Percentiles rank a stretch among this genome's conserved stretches.
phyloP scores from a whole-genome alignment of 2,329 filamentous ascomycete genomes.

The Pyricularia sp. region DNA sequence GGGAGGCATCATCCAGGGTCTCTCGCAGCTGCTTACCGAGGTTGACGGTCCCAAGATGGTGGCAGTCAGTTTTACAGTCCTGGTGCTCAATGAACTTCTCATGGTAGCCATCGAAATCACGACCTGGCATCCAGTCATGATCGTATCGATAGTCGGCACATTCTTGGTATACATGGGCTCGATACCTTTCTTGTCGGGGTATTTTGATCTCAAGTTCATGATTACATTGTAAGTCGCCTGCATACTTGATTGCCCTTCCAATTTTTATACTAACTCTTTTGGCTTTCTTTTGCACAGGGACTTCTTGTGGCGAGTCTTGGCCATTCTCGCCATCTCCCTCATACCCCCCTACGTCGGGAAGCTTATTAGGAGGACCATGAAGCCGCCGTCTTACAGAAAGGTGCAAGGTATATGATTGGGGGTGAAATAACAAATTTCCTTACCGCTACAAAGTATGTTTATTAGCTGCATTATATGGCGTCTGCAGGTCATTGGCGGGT shows the following conservation, averaged over 20 bases:
- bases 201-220: constrained; percentile 79
- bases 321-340: constrained; percentile 70
- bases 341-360: constrained; percentile 85
- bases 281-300: constrained; percentile 36
- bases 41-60: constrained; percentile 68
- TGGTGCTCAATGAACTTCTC: constrained; percentile 87
- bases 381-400: constrained; percentile 90
- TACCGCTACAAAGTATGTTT: background rate
- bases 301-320: constrained; percentile 81
- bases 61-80: constrained; percentile 80
- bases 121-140: constrained; percentile 94
- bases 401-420: constrained; percentile 57
- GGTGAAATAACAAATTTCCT: constrained; percentile 2
- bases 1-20: constrained; percentile 89
- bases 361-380: constrained; percentile 73
- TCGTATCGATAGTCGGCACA: constrained; percentile 74
- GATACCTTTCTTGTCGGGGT: constrained; percentile 78
- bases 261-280: background rate
- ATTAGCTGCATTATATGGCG: background rate
- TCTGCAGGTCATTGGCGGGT: background rate
- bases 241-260: background rate
- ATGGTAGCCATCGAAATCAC: constrained; percentile 97
- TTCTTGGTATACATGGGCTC: constrained; percentile 70
- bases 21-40: constrained; percentile 78
- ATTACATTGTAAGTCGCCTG: constrained; percentile 48